These are phyloP conservation scores for Ormosia semicastrata DNA, from an alignment of 306 rosid genomes.

Conservation along the genomic window DNA sequence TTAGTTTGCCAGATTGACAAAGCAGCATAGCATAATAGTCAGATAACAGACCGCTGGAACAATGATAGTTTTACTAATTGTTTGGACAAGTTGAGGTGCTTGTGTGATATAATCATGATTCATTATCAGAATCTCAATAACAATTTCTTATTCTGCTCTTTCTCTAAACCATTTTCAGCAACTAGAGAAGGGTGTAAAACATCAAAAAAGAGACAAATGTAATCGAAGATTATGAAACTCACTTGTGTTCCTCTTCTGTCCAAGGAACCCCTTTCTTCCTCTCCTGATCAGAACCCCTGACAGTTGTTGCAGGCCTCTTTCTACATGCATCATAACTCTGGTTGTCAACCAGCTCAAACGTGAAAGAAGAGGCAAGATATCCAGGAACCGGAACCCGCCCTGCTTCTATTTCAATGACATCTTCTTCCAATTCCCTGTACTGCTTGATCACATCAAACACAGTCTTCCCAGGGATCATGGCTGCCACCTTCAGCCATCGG, in stretches of 20 bases:
- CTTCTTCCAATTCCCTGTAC: conserved; percentile 61
- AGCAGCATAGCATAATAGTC: neutral
- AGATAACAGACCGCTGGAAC: neutral
- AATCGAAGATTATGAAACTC: conserved; percentile 14
- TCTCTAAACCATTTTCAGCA: neutral
- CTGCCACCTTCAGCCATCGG: conserved; percentile 59
- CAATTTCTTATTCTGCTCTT: neutral
- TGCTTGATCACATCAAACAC: conserved; percentile 64
- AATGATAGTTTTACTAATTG: neutral
- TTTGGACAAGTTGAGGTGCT: neutral
- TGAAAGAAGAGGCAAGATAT: conserved; percentile 44
- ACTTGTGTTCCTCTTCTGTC: conserved; percentile 79
- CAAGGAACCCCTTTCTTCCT: conserved; percentile 46
- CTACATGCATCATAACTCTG: conserved; percentile 38
- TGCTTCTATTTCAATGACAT: conserved; percentile 68
- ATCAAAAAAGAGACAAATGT: neutral
- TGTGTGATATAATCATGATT: neutral
- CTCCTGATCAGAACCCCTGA: conserved; percentile 48
- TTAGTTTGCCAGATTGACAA: neutral
- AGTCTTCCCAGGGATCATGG: conserved; percentile 66
- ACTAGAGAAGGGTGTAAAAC: neutral
- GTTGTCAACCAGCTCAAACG: conserved; percentile 41
- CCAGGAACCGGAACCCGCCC: conserved; percentile 63
- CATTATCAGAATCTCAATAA: neutral
- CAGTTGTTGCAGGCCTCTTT: conserved; percentile 41